Conservation (phyloP, 164 flowering plant species). For the Berberis thunbergii region DNA sequence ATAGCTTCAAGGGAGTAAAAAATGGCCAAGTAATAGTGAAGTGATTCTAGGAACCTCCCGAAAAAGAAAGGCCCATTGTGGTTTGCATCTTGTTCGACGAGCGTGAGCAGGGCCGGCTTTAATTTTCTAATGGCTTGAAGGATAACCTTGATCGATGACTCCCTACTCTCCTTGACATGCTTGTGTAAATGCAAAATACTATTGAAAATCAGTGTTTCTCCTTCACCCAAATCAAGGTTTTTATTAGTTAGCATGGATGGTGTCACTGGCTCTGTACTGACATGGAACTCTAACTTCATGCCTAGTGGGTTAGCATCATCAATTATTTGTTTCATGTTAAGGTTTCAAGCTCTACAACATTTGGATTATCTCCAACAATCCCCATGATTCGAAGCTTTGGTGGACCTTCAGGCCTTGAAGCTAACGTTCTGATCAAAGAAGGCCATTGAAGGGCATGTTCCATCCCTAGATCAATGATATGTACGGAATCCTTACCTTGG, state of each 20-base stretch:
- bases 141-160: conserved; percentile 55
- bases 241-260: conserved; percentile 32
- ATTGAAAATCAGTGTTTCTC: conserved; percentile 44
- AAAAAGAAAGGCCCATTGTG: conserved; percentile 68
- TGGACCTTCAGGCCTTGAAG: conserved; percentile 34
- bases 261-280: conserved; percentile 19
- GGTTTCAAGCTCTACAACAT: conserved; percentile 15
- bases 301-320: conserved; percentile 36
- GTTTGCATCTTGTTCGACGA: conserved; percentile 60
- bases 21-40: conserved; percentile 56
- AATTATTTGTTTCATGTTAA: conserved; percentile 21
- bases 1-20: conserved; percentile 57
- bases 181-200: conserved; percentile 46
- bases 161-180: conserved; percentile 37
- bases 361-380: conserved; percentile 14
- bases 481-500: conserved; percentile 34
- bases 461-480: conserved; percentile 54
- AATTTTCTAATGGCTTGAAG: conserved; percentile 52
- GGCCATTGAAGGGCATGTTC: conserved; percentile 54
- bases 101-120: conserved; percentile 34
- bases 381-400: conserved; percentile 40
- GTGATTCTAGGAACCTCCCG: conserved; percentile 59
- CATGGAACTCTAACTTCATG: conserved; percentile 23
- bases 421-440: conserved; percentile 34
- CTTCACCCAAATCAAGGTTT: conserved; percentile 34